A percentile compares a stretch with the other conserved stretches of the same genome.
These are phyloP conservation scores for Datura wrightii DNA, from an alignment of 257 asterid species.

Conservation along the genomic window DNA sequence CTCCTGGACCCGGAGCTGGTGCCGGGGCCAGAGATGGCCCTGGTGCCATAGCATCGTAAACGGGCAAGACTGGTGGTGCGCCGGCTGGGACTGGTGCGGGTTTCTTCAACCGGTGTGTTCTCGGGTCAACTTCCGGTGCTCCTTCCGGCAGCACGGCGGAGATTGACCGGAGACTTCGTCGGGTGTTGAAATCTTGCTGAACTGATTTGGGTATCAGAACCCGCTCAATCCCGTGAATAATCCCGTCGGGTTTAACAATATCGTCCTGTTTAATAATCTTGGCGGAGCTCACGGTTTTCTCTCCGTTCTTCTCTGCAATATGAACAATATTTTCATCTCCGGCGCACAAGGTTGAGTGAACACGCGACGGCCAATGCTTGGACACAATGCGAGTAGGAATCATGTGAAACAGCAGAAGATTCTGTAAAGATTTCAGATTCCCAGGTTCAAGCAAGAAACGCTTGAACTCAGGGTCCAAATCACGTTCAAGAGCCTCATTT, in stretches of 20 bases:
- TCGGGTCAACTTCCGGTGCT: constrained; percentile 92
- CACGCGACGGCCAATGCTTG: not conserved
- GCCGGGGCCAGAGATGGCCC: constrained; percentile 63
- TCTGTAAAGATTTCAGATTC: constrained; percentile 75
- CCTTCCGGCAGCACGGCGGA: constrained; percentile 85
- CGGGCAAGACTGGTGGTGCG: constrained; percentile 38
- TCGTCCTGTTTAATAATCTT: constrained; percentile 50
- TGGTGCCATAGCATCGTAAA: constrained; percentile 35
- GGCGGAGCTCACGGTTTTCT: not conserved
- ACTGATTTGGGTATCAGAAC: constrained; percentile 46
- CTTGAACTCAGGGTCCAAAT: constrained; percentile 92
- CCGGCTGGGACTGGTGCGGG: constrained; percentile 32
- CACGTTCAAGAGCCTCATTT: constrained; percentile 81
- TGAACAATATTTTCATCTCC: constrained; percentile 25
- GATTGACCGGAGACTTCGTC: constrained; percentile 69
- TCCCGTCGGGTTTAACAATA: constrained; percentile 81
- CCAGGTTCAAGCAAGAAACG: constrained; percentile 82
- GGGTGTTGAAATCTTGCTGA: constrained; percentile 44
- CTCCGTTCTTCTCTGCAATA: not conserved
- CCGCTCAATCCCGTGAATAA: constrained; percentile 94
- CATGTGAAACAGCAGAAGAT: constrained; percentile 75
- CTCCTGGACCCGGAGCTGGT: constrained; percentile 96
- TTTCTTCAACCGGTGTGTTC: constrained; percentile 50
- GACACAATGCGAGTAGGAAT: constrained; percentile 80
- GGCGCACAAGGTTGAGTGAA: constrained; percentile 9